A percentile compares a stretch with the other conserved stretches of the same genome.
These are phyloP conservation scores for Soucietia sequanensis DNA, from an alignment of 805 yeast species.

Conservation along the genomic window DNA sequence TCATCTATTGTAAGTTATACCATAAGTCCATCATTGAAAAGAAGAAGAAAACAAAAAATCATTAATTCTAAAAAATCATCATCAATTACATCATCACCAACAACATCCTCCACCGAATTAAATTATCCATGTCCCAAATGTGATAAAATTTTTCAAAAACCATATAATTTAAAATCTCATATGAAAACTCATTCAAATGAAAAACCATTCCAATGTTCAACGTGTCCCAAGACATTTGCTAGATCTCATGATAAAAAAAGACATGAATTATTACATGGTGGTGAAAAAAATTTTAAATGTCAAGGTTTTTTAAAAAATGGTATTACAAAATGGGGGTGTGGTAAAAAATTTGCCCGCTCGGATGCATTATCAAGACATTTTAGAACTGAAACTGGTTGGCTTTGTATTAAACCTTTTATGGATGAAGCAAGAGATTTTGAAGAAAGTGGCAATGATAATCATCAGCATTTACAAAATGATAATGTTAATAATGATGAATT, in stretches of 20 bases:
- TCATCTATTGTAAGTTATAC: conserved; percentile 34
- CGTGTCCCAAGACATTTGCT: conserved; percentile 69
- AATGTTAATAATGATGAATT: conserved; percentile 4
- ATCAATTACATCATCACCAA: too few species aligned
- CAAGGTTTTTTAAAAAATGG: conserved; percentile 60
- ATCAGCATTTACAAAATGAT: conserved; percentile 4
- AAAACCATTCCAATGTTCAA: conserved; percentile 64
- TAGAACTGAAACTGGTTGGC: conserved; percentile 71
- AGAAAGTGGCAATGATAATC: conserved; percentile 3
- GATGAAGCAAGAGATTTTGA: conserved; percentile 49
- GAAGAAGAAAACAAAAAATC: conserved; percentile 19
- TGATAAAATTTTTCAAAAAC: conserved; percentile 46
- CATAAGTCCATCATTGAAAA: conserved; percentile 28
- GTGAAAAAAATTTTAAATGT: conserved; percentile 68
- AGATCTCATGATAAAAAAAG: conserved; percentile 75
- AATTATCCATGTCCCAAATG: conserved; percentile 42
- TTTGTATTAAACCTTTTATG: conserved; percentile 64
- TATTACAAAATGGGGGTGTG: conserved; percentile 69
- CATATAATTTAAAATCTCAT: conserved; percentile 50
- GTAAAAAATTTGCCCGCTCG: conserved; percentile 68
- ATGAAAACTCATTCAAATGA: conserved; percentile 60
- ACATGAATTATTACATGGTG: conserved; percentile 74
- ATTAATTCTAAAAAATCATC: conserved; percentile 1
- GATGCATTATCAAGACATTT: conserved; percentile 79
- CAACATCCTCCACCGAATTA: conserved; percentile 6